Conservation (phyloP, 1,284 basidiomycete species). For the Cryptococcus sp. region DNA sequence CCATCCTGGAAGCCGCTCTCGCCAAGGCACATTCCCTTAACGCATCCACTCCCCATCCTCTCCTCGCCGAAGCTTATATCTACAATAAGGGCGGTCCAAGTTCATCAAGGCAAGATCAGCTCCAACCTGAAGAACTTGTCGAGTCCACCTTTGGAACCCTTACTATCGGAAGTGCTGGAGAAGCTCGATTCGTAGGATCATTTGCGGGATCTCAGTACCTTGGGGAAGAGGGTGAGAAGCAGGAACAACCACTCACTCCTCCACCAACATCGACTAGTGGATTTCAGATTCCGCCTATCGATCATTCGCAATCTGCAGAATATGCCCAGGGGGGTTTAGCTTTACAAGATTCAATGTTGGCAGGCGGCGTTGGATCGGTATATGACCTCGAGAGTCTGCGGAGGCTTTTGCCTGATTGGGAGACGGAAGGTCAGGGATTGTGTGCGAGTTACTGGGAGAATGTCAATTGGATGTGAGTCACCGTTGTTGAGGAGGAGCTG, state of each 20-base stretch:
- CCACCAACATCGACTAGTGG: not conserved
- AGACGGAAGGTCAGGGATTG: constrained; percentile 30
- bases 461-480: constrained; percentile 47
- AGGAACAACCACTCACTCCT: not conserved
- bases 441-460: constrained; percentile 45
- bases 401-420: constrained; percentile 38
- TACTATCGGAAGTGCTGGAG: constrained; percentile 38
- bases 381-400: constrained; percentile 24
- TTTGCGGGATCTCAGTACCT: constrained; percentile 42
- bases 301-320: not conserved
- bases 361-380: constrained; percentile 6
- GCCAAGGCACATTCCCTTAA: constrained; percentile 29
- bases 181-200: constrained; percentile 41
- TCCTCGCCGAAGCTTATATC: constrained; percentile 31
- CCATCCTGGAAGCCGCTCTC: constrained; percentile 39
- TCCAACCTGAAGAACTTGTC: constrained; percentile 14
- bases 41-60: constrained; percentile 27
- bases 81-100: constrained; percentile 26
- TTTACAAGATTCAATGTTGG: constrained; percentile 11
- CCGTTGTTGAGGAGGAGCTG: not conserved
- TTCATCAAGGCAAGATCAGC: constrained; percentile 1
- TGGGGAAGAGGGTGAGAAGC: not conserved
- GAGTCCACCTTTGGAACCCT: constrained; percentile 41
- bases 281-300: not conserved
- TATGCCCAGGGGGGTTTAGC: constrained; percentile 13